Base-by-base conservation (phyloP, 306 rosid genomes). In the Rubus idaeus region DNA sequence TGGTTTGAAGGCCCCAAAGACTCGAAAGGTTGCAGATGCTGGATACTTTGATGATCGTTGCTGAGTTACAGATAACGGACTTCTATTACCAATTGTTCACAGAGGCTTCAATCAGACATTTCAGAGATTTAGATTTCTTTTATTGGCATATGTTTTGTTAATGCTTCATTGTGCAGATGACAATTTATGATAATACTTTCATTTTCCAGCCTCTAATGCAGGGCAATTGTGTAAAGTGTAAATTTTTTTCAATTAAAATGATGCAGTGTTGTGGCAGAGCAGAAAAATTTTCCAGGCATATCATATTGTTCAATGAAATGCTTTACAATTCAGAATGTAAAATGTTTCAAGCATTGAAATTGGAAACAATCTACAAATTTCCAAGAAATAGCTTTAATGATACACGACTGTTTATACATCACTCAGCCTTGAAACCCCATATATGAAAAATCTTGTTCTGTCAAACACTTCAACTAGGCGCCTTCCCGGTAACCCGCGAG, bases 1-100 rank as follows among this genome's bases (percentile, higher is more conserved):
- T 96, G 99, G 99, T 96, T 96, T 69, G 99, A 96, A 84, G 97
- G 96, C 2, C 93, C 90, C 3, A 91, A 87, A 87, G 99, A 96
- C 46, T 85, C 96, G 7, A 89, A 86, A 80, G 89, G 90, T 73
- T 96, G 97, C 90, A 87, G 88, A 85, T 96, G 99, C 89, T 91
- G 90, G 98, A 83, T 96, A 74, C 85, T 92, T 80, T 96, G 91
- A 92, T 60, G 71, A 55, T 61, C 40, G 46, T 74, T 68, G 83
- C 78, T 39, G 37, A 41, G 70, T 67, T 44, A 71, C 47, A 56
- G 62, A n/a, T n/a, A n/a, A n/a, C n/a, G n/a, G n/a, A 47, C 78
- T 60, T 73, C 40, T 42, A 17, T 41, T 56, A 8, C 13, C 67
- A 55, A 61, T 53, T 75, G 62, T 57, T 76, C 64, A 70, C 56